phyloP scores from a whole-genome alignment of 306 rosid genomes.

The Dryas octopetala region DNA sequence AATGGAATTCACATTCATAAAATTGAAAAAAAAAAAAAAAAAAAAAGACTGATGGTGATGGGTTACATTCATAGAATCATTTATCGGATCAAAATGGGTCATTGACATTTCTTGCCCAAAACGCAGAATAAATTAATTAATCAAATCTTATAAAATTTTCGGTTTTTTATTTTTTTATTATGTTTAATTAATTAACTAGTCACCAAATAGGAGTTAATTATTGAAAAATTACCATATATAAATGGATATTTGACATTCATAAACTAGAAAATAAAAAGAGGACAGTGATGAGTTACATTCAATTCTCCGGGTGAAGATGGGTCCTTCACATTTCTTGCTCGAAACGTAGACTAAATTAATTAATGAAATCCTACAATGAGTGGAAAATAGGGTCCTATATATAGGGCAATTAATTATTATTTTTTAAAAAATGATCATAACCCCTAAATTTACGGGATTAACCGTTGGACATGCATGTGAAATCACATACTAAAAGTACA shows the following conservation, averaged over 20 bases:
- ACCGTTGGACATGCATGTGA: constrained; percentile 42
- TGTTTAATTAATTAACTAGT: not conserved
- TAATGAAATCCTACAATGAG: not conserved
- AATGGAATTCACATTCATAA: too few species aligned
- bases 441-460: constrained; percentile 58
- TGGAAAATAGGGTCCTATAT: too few species aligned
- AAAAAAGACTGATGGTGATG: too few species aligned
- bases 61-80: too few species aligned
- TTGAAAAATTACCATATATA: not conserved
- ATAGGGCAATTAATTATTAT: not conserved
- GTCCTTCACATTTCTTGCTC: constrained; percentile 10
- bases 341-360: not conserved
- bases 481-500: constrained; percentile 37
- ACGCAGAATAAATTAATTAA: too few species aligned
- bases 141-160: not conserved
- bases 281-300: not conserved
- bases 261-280: constrained; percentile 11
- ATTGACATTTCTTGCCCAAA: too few species aligned
- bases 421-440: not conserved
- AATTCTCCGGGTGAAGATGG: not conserved
- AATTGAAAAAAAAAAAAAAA: too few species aligned
- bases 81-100: too few species aligned
- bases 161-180: not conserved
- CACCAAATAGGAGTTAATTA: not conserved
- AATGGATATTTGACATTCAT: not conserved